Evolutionary conservation across 441 rosid species (phyloP).

Genomic region (Erodium trifolium): DNA sequence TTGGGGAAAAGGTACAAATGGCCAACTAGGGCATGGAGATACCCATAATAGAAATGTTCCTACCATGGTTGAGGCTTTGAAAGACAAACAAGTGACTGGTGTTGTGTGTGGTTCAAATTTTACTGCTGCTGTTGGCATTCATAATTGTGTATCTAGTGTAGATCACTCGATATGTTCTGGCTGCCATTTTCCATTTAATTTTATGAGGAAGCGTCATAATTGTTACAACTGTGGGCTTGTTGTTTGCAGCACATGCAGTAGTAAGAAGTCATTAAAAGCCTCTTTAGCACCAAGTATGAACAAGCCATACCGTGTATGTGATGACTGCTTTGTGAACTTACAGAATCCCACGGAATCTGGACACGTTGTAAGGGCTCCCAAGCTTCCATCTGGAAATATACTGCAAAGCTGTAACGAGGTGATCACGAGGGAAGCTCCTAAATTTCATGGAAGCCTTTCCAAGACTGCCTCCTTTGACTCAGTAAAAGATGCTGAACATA

Average conservation of each 20-base stretch:
- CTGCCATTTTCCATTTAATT: constrained; percentile 79
- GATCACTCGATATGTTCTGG: constrained; percentile 99
- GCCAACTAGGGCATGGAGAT: constrained; percentile 92
- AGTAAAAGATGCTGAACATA: constrained; percentile 55
- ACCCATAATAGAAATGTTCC: constrained; percentile 76
- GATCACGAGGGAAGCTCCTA: constrained; percentile 58
- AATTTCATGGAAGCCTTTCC: constrained; percentile 61
- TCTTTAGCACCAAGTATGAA: constrained; percentile 92
- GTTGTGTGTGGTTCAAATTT: constrained; percentile 80
- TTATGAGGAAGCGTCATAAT: constrained; percentile 88
- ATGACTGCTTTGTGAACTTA: constrained; percentile 66
- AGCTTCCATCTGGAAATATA: constrained; percentile 62
- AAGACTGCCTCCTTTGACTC: constrained; percentile 75
- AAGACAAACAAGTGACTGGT: constrained; percentile 92
- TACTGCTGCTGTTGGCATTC: constrained; percentile 91
- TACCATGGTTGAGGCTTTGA: constrained; percentile 68
- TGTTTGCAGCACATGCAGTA: constrained; percentile 85
- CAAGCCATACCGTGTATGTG: constrained; percentile 86
- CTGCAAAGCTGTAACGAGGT: constrained; percentile 45
- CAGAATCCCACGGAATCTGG: constrained; percentile 65
- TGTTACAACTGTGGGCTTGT: constrained; percentile 93
- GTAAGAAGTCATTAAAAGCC: constrained; percentile 76
- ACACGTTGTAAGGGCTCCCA: constrained; percentile 48
- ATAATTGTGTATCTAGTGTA: constrained; percentile 81
- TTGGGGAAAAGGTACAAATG: constrained; percentile 98